These are phyloP conservation scores for Mycena haematopus DNA, from an alignment of 768 basidiomycete genomes.

Conservation along the genomic window DNA sequence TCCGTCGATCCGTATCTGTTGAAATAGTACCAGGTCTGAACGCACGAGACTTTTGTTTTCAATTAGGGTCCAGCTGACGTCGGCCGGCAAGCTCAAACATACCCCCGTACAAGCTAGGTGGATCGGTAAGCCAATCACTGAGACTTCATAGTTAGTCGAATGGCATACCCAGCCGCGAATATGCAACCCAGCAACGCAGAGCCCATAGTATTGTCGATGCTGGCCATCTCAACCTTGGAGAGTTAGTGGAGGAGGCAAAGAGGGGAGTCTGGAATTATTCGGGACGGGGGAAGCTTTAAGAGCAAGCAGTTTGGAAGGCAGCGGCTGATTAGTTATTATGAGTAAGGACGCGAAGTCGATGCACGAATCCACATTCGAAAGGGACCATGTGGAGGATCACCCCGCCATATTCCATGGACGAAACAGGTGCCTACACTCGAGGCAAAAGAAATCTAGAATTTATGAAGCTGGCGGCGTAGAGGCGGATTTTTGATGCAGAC, in stretches of 20 bases:
- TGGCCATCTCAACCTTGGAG: conserved; percentile 12
- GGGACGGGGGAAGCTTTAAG: conserved; percentile 23
- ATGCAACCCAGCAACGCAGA: conserved; percentile 24
- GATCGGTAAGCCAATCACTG: not conserved
- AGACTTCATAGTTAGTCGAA: not conserved
- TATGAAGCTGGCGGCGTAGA: not conserved
- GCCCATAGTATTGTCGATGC: conserved; percentile 29
- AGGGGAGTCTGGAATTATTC: conserved; percentile 13
- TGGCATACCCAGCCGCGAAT: conserved; percentile 26
- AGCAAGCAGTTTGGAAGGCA: conserved; percentile 26
- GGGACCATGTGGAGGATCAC: conserved; percentile 15
- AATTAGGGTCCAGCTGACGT: not conserved
- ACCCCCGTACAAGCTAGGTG: conserved; percentile 59
- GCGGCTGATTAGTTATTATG: conserved; percentile 27
- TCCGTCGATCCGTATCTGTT: conserved; percentile 42
- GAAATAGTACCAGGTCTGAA: conserved; percentile 59
- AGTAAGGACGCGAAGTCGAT: conserved; percentile 24
- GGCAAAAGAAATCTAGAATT: conserved; percentile 27
- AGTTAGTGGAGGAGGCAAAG: conserved; percentile 1
- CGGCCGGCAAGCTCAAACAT: conserved; percentile 21
- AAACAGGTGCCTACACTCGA: conserved; percentile 24
- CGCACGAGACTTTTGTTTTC: conserved; percentile 52
- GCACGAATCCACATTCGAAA: conserved; percentile 8
- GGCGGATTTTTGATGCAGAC: conserved; percentile 13
- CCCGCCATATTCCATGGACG: conserved; percentile 21